phyloP scores from a whole-genome alignment of 2,329 filamentous ascomycete genomes.

The Fusarium phyllophilum region DNA sequence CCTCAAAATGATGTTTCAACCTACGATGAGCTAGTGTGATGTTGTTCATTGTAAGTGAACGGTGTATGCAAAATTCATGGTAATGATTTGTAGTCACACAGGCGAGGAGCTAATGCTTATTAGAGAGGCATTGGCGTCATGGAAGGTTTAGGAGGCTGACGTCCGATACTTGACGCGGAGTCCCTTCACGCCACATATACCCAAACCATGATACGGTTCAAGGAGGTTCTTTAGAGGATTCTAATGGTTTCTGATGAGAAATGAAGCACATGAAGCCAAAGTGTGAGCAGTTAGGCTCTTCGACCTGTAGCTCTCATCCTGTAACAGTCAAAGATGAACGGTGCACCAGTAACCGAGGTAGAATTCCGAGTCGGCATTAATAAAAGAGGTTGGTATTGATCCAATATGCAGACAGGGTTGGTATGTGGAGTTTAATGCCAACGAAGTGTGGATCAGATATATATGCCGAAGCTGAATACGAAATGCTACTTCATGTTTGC shows the following conservation, averaged over 20 bases:
- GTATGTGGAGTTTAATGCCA: background rate
- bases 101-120: background rate
- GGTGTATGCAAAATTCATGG: background rate
- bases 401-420: slow-evolving; percentile 19
- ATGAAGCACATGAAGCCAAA: background rate
- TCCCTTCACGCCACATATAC: background rate
- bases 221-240: background rate
- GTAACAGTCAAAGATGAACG: background rate
- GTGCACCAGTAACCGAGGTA: background rate
- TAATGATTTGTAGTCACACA: too few relatives aligned
- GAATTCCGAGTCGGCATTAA: background rate
- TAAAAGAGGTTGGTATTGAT: slow-evolving; percentile 14
- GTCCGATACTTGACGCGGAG: background rate
- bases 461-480: slow-evolving; percentile 11
- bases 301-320: background rate
- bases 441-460: slow-evolving; percentile 12
- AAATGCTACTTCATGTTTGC: background rate
- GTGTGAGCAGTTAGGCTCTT: background rate
- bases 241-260: background rate
- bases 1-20: background rate
- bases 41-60: too few relatives aligned
- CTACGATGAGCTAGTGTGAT: background rate
- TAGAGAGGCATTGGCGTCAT: background rate
- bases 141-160: background rate
- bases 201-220: too few relatives aligned